These are phyloP conservation scores for Gossypium trilobum DNA, from an alignment of 441 rosid genomes.

Conservation along the genomic window DNA sequence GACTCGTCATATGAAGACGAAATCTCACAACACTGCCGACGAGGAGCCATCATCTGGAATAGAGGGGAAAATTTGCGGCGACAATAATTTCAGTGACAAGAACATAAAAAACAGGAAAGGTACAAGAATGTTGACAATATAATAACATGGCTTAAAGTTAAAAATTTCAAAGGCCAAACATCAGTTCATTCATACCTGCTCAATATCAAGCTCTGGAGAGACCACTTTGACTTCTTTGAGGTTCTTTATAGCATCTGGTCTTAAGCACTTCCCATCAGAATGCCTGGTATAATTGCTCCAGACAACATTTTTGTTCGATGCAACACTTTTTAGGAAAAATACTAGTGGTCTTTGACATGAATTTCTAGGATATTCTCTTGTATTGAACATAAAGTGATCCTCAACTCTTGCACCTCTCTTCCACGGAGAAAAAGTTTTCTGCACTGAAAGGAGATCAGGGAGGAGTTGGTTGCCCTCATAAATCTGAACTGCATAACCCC, in stretches of 20 bases:
- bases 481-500: constrained; percentile 87
- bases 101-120: not conserved
- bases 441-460: constrained; percentile 59
- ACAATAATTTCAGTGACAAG: not conserved
- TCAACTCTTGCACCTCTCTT: constrained; percentile 45
- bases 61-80: not conserved
- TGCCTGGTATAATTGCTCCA: constrained; percentile 52
- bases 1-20: constrained; percentile 42
- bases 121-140: not conserved
- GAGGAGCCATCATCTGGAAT: constrained; percentile 50
- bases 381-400: constrained; percentile 53
- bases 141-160: not conserved
- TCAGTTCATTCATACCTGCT: constrained; percentile 40
- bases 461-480: constrained; percentile 63
- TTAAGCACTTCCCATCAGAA: constrained; percentile 35
- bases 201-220: constrained; percentile 37
- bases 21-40: constrained; percentile 73
- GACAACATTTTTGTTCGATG: constrained; percentile 34
- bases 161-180: not conserved
- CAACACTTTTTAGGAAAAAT: constrained; percentile 49
- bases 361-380: constrained; percentile 63
- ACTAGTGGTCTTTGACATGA: constrained; percentile 55
- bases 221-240: constrained; percentile 38
- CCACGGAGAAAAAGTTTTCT: constrained; percentile 71
- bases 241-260: constrained; percentile 35